phyloP scores from a whole-genome alignment of 148 eudicot genomes.

The Polygonum aviculare region DNA sequence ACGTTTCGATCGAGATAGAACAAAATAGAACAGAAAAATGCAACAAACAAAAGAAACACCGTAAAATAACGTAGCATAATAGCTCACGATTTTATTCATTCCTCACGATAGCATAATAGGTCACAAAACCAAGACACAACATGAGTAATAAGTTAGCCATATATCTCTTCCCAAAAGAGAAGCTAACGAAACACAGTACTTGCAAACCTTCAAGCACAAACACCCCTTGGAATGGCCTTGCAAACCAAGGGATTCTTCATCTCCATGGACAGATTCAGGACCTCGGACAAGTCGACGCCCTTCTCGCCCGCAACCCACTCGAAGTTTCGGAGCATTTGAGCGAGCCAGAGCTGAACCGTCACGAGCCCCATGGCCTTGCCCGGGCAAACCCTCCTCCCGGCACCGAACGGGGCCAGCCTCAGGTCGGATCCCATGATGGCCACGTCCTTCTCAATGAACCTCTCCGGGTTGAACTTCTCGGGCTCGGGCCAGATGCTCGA shows the following conservation, averaged over 20 bases:
- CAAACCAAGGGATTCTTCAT: conserved; percentile 80
- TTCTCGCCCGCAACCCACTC: conserved; percentile 41
- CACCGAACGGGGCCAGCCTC: conserved; percentile 75
- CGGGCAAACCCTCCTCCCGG: conserved; percentile 86
- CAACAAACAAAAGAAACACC: background rate
- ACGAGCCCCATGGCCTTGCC: conserved; percentile 73
- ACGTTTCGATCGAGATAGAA: background rate
- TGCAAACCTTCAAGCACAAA: background rate
- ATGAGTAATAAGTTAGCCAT: too few relatives aligned
- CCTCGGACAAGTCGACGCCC: conserved; percentile 65
- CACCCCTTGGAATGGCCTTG: conserved; percentile 56
- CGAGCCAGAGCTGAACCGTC: conserved; percentile 84
- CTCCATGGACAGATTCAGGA: conserved; percentile 78
- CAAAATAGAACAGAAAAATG: background rate
- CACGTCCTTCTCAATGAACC: conserved; percentile 69
- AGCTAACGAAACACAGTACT: background rate
- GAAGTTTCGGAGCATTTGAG: conserved; percentile 71
- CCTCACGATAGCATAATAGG: background rate
- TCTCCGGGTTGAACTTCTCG: conserved; percentile 48
- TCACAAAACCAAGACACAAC: background rate
- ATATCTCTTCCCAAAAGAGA: background rate
- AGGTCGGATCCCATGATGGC: conserved; percentile 77
- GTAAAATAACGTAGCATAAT: background rate
- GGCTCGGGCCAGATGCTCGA: conserved; percentile 58
- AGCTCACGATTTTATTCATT: background rate